Base-by-base conservation (phyloP, 306 rosid genomes). In the Leucaena leucocephala region DNA sequence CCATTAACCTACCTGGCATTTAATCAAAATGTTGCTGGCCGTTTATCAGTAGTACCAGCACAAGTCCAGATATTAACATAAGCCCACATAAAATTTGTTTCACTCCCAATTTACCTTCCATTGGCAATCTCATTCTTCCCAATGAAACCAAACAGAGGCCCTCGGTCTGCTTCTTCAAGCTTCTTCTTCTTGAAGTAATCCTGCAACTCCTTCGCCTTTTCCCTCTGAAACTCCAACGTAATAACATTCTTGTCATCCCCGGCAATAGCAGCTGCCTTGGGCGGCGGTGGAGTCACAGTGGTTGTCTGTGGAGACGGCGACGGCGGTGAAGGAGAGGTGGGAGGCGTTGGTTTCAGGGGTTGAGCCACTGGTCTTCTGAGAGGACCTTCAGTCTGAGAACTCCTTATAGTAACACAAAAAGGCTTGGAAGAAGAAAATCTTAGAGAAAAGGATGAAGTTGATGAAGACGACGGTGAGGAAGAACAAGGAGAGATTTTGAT, bases 121-220 rank as follows among this genome's bases (percentile, higher is more conserved):
- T 95, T 95, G 71, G 61, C 58, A 75, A 95, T 91, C 82, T 95
- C 98, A 80, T 92, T 95, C 87, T 87, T 92, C 49, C 89, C 98
- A 78, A 95, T 79, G 81, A 88, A 95, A 34, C 98, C 98, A 89
- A 95, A 90, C 58, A 86, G 76, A 8, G 98, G 98, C 27, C 91
- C 98, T 70, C 85, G 98, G 77, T 74, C 62, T 9, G 97, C 94
- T 35, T 82, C 91, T 48, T 92, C 97, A 82, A 92, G 92, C 90
- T 92, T 92, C 97, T 91, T 92, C 92, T 85, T 81, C 86, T 89
- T 92, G 77, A 95, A 95, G 78, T 88, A 95, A 42, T 95, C 97
- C 88, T 88, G 98, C 58, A 95, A 85, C 84, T 92, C 98, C 94
- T 91, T 95, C n/a, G 97, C 98, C 91, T 87, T 95, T 76, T 80